A percentile compares a stretch with the other conserved stretches of the same genome.
These are phyloP conservation scores for Iberis amara DNA, from an alignment of 441 rosid species.

Conservation along the genomic window DNA sequence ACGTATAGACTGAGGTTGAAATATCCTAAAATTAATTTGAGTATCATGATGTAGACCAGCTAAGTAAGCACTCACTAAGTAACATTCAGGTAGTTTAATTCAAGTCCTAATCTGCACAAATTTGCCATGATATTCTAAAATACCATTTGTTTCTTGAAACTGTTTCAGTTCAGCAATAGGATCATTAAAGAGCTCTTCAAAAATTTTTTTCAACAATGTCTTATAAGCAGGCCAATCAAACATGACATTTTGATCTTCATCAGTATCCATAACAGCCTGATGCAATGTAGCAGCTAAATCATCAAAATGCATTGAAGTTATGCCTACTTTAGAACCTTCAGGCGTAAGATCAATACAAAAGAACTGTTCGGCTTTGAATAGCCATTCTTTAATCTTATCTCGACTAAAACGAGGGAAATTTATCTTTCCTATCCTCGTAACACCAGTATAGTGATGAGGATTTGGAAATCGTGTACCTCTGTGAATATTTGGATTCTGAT, in stretches of 20 bases:
- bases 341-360: neutral
- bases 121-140: neutral
- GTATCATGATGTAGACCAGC: neutral
- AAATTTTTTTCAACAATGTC: neutral
- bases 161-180: neutral
- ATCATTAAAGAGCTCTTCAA: neutral
- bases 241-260: accelerated
- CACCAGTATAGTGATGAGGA: neutral
- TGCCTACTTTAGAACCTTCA: neutral
- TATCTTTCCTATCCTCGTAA: neutral
- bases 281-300: neutral
- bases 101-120: neutral
- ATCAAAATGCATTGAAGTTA: neutral
- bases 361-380: neutral
- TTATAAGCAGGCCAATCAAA: neutral
- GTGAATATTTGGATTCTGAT: too few species aligned
- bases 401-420: neutral
- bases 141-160: too few species aligned
- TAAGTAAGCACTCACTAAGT: neutral
- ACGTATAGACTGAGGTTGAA: neutral
- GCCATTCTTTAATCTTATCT: neutral
- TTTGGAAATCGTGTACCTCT: too few species aligned
- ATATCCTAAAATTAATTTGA: neutral
- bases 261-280: neutral
- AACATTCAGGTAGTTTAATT: neutral